Percentiles rank a stretch among this genome's conserved stretches.
Conservation (phyloP, 2,329 filamentous ascomycete species). For the Aquanectria penicillioides region DNA sequence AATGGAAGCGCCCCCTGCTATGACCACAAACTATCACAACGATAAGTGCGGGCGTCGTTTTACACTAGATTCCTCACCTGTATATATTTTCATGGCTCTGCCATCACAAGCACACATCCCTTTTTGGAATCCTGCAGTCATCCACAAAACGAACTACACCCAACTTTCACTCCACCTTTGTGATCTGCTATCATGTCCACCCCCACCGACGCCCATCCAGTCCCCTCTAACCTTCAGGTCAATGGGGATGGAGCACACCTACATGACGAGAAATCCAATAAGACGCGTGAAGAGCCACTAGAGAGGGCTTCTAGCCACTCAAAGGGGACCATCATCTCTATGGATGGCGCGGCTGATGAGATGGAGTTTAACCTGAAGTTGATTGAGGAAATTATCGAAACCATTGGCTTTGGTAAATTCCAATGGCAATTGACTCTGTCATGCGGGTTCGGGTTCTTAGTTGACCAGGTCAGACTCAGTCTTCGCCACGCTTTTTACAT, state of each 20-base stretch:
- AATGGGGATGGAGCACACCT: neutral
- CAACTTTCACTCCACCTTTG: neutral
- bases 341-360: neutral
- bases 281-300: neutral
- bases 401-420: slow-evolving; percentile 31
- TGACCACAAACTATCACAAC: neutral
- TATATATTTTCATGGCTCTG: slow-evolving; percentile 2
- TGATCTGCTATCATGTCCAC: neutral
- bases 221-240: neutral
- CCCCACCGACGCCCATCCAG: neutral
- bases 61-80: neutral
- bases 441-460: slow-evolving; percentile 34
- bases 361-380: slow-evolving; percentile 18
- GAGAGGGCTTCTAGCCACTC: slow-evolving; percentile 9
- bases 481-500: neutral
- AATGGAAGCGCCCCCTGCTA: neutral
- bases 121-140: neutral
- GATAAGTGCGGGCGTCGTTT: neutral
- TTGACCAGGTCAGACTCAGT: slow-evolving; percentile 29
- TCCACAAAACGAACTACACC: neutral
- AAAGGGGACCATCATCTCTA: slow-evolving; percentile 13
- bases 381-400: slow-evolving; percentile 28
- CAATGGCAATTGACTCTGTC: slow-evolving; percentile 33
- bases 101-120: neutral
- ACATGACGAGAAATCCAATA: neutral